These are phyloP conservation scores for Chrysanthemum makinoi DNA, from an alignment of 129 eudicot genomes.

Conservation along the genomic window DNA sequence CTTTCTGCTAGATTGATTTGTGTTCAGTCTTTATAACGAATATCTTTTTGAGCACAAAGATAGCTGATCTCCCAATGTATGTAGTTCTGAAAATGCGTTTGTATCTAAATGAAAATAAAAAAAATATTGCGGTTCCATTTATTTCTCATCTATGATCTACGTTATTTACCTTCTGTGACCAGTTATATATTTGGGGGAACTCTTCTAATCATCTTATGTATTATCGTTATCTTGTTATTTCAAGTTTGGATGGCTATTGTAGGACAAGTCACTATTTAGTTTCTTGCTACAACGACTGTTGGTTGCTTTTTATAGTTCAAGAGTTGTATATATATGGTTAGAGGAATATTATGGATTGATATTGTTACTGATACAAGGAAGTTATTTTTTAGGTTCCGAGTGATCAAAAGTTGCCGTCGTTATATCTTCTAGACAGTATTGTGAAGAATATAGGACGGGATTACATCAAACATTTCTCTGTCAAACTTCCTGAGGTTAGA, in stretches of 20 bases:
- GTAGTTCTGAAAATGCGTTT: no score
- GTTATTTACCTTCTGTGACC: neutral
- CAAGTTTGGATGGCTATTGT: slow-evolving; percentile 9
- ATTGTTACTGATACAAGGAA: slow-evolving; percentile 28
- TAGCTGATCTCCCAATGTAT: slow-evolving; percentile 1
- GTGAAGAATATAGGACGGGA: slow-evolving; percentile 98
- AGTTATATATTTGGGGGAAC: neutral
- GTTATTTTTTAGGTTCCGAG: slow-evolving; percentile 72
- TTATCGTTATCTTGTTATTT: neutral
- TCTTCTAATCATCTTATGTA: neutral
- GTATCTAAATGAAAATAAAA: neutral
- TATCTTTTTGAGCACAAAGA: neutral
- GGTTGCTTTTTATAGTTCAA: slow-evolving; percentile 10
- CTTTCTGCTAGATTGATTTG: neutral
- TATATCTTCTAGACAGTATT: slow-evolving; percentile 92
- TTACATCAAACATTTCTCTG: slow-evolving; percentile 78
- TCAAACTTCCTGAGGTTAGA: slow-evolving; percentile 93
- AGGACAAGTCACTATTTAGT: neutral
- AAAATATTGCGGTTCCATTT: neutral
- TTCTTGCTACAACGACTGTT: neutral
- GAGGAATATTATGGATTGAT: slow-evolving; percentile 1
- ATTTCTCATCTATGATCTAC: neutral
- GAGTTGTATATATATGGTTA: neutral
- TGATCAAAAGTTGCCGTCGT: slow-evolving; percentile 93
- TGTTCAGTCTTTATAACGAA: neutral